Base-by-base conservation (phyloP, 306 rosid genomes). In the Lagenaria siceraria region DNA sequence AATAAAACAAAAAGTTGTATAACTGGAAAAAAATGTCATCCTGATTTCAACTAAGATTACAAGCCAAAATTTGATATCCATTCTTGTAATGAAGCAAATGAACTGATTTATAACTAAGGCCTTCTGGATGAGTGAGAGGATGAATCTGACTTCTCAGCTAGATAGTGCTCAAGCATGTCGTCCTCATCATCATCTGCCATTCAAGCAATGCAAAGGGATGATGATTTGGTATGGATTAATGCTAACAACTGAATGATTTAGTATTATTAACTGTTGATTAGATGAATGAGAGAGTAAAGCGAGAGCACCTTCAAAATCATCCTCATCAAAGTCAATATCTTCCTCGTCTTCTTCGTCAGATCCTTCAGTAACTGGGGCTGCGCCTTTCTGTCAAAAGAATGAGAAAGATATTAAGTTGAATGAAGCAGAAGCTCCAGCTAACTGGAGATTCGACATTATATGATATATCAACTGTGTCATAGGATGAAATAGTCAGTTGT, bases 91-190 rank as follows among this genome's bases (percentile, higher is more conserved):
- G 76, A 64, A 49, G 65, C 51, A 31, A 29, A 18, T 35, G 46
- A 62, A 78, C 33, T 55, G 42, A 11, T 42, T 19, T 9, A 80
- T 88, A 81, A 88, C 84, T 79, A 81, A 42, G 87, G 88, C 83
- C 85, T 86, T 86, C 40, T 80, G 33, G 88, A 83, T 56, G 95
- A 90, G 80, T 86, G 91, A 8, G 90, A 13, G 71, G 96, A 87
- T 49, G 93, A 79, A 79, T 96, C 93, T 3, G 97, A 49, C 66
- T 90, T 96, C 85, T 92, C 99, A 17, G 99, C 97, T 81, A 96
- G 88, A 78, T 90, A 96, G 83, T 96, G 99, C 83, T 96, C 97
- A 54, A 96, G 97, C 99, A 96, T 96, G 84, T 96, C 98, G 8
- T 94, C 98, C 87, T 96, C 99, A 25, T 95, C 98, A 85, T 81